phyloP scores from a whole-genome alignment of 2,329 filamentous ascomycete species.

The Chaetomium olivaceum region DNA sequence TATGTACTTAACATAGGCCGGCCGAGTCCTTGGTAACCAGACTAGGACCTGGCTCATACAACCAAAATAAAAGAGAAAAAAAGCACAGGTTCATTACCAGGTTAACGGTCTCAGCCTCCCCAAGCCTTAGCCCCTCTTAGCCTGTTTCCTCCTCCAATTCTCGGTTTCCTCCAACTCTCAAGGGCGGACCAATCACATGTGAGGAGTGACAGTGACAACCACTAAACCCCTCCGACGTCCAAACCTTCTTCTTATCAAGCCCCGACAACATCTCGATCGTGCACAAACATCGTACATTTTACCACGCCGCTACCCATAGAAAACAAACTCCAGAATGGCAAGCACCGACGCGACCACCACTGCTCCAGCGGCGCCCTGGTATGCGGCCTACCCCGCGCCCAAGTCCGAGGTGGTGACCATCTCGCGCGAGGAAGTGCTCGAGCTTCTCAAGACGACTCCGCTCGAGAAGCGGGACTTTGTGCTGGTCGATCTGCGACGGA shows the following conservation, averaged over 20 bases:
- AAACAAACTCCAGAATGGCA: neutral
- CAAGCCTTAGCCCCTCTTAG: too few relatives aligned
- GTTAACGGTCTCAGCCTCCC: too few relatives aligned
- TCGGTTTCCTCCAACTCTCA: neutral
- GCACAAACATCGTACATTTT: neutral
- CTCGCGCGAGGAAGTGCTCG: slow-evolving; percentile 27
- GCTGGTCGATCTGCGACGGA: slow-evolving; percentile 46
- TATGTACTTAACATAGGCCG: too few relatives aligned
- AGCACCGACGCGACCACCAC: neutral
- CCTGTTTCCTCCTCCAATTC: neutral
- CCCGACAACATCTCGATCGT: neutral
- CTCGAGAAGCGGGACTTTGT: slow-evolving; percentile 35
- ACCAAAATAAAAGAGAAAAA: too few relatives aligned
- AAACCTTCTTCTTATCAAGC: too few relatives aligned
- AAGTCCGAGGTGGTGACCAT: slow-evolving; percentile 26
- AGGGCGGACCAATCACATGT: neutral
- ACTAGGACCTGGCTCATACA: too few relatives aligned
- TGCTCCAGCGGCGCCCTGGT: slow-evolving; percentile 22
- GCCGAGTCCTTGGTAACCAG: too few relatives aligned
- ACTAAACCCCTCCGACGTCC: neutral
- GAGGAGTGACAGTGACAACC: neutral
- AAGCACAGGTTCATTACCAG: too few relatives aligned
- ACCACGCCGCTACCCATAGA: neutral
- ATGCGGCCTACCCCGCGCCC: slow-evolving; percentile 29
- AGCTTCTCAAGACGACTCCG: slow-evolving; percentile 23